Evolutionary conservation across 768 basidiomycete genomes (phyloP).

Genomic region (Boletus sp.): DNA sequence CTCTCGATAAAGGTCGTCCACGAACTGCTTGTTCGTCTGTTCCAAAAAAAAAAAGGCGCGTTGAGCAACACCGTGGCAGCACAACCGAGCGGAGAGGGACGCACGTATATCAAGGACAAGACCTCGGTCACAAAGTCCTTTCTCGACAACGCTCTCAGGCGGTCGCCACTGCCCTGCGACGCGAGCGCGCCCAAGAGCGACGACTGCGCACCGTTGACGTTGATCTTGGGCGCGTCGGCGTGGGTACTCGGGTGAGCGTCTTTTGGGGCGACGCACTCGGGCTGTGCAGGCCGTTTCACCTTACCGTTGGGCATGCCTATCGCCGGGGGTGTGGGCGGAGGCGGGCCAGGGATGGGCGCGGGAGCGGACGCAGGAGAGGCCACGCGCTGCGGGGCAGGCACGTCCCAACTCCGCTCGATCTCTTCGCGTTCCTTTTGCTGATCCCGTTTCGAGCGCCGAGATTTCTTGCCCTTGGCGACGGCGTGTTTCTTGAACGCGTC

Average conservation of each 20-base stretch:
- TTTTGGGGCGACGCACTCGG: conserved; percentile 7
- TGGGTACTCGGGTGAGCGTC: background rate
- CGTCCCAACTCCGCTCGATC: conserved; percentile 65
- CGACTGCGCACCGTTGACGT: conserved; percentile 19
- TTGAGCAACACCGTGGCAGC: background rate
- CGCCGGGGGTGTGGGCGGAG: background rate
- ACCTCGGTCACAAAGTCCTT: conserved; percentile 61
- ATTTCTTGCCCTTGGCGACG: conserved; percentile 25
- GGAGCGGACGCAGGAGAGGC: conserved; percentile 14
- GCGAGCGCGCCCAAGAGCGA: conserved; percentile 28
- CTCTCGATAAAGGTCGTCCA: conserved; percentile 57
- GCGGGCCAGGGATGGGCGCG: background rate
- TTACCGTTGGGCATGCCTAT: conserved; percentile 25
- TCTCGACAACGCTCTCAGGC: conserved; percentile 37
- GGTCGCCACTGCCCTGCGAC: conserved; percentile 15
- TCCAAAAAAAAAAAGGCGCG: background rate
- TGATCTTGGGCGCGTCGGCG: conserved; percentile 11
- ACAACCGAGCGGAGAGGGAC: conserved; percentile 18
- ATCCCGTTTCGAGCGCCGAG: conserved; percentile 34
- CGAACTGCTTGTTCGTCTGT: conserved; percentile 66
- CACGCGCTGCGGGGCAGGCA: conserved; percentile 34
- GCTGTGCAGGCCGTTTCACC: conserved; percentile 14
- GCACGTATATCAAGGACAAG: conserved; percentile 59
- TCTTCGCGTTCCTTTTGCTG: conserved; percentile 41
- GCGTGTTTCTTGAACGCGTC: conserved; percentile 46